Base-by-base conservation (phyloP, 192 early-diverging fungal species). In the Phycomyces blakesleeanus region DNA sequence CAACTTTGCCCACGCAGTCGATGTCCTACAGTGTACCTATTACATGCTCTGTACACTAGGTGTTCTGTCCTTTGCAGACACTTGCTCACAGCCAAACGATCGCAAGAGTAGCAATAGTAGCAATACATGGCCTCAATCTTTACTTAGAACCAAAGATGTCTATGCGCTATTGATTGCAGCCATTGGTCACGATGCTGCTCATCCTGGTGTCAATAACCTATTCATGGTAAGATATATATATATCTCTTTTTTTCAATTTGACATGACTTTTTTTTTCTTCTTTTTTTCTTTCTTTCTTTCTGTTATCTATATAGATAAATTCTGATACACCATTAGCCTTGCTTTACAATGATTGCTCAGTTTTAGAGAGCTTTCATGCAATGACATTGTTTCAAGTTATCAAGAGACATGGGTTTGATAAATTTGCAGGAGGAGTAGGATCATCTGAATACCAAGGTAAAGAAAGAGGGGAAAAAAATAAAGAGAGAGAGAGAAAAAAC, bases 341-440 rank as follows among this genome's bases (percentile, higher is more conserved):
- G 54, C 73, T 95, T 15, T 98, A 96, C 82, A 95, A 96, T 72
- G 94, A 98, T 75, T 80, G 83, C 59, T 91, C 93, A 0, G 93
- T 98, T 14, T 81, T 98, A n/a, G 96, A 98, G 71, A 92, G 93
- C 78, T 96, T 95, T 78, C 96, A 98, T 67, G 85, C 87, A 0
- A 85, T 89, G 69, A 82, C 87, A 20, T 73, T 91, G 27, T 92
- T 88, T 63, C 80, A 84, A 25, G 40, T 87, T 5, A 81, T 87
- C 77, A 80, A 86, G 58, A 80, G 82, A 51, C 75, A 81, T 67
- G 77, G 78, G 18, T 80, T 86, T 52, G 78, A 83, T 55, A 44
- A 73, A 64, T 24, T 59, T 12, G 12, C 42, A 25, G 71, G 65
- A 26, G 64, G 54, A 3, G 25, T 58, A 14, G 41, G 55, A 1